phyloP scores from a whole-genome alignment of 257 asterid species.

The Fraxinus pennsylvanica region DNA sequence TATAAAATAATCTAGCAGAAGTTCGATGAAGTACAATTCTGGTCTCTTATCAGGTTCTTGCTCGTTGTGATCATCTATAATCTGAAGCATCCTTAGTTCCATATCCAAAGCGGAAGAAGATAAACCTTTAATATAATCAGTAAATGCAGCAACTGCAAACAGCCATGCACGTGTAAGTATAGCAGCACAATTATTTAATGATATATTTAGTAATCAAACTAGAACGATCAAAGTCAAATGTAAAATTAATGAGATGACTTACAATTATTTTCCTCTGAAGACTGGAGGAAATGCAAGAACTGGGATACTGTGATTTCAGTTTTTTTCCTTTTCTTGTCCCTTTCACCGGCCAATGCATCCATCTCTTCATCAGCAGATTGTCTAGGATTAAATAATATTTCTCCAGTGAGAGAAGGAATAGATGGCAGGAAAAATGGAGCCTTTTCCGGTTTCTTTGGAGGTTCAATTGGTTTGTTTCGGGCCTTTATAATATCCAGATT shows the following conservation, averaged over 20 bases:
- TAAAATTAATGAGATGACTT: constrained; percentile 32
- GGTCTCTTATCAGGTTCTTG: constrained; percentile 52
- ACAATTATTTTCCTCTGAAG: constrained; percentile 57
- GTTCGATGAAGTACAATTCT: constrained; percentile 62
- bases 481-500: constrained; percentile 84
- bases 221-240: constrained; percentile 2
- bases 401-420: constrained; percentile 83
- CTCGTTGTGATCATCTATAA: constrained; percentile 66
- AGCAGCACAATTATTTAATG: not conserved
- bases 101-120: constrained; percentile 77
- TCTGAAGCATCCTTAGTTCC: constrained; percentile 90
- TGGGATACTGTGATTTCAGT: constrained; percentile 48
- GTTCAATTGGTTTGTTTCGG: constrained; percentile 92
- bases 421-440: constrained; percentile 88
- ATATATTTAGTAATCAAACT: not conserved
- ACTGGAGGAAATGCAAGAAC: constrained; percentile 62
- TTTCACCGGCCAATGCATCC: constrained; percentile 40
- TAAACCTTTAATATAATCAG: constrained; percentile 69
- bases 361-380: constrained; percentile 47
- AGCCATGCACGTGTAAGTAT: constrained; percentile 21
- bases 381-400: constrained; percentile 62
- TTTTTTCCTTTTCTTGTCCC: constrained; percentile 26
- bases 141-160: constrained; percentile 73
- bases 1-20: constrained; percentile 72
- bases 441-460: constrained; percentile 92